phyloP scores from a whole-genome alignment of 2,329 filamentous ascomycete genomes.

The Cladosporium sp. region DNA sequence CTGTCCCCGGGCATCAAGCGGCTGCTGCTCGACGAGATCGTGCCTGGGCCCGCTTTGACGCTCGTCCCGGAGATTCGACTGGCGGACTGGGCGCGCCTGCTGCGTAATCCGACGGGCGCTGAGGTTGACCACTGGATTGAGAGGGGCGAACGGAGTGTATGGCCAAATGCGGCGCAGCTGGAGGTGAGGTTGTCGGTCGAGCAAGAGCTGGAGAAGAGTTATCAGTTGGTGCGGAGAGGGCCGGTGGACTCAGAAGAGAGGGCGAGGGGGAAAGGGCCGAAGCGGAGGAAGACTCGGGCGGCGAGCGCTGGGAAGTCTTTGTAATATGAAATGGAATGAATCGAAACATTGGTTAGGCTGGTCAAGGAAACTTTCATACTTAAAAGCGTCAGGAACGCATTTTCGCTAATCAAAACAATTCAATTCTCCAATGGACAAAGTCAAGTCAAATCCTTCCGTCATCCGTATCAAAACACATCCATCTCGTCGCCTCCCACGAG shows the following conservation, averaged over 20 bases:
- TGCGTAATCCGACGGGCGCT: slow-evolving; percentile 75
- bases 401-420: slow-evolving; percentile 5
- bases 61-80: slow-evolving; percentile 73
- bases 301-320: background rate
- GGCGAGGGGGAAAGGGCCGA: background rate
- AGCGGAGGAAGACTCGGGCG: background rate
- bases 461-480: slow-evolving; percentile 19
- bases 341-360: no score
- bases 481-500: slow-evolving; percentile 47
- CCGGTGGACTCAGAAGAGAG: background rate
- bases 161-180: slow-evolving; percentile 79
- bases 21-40: slow-evolving; percentile 50
- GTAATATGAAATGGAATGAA: no score
- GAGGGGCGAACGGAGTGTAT: slow-evolving; percentile 78
- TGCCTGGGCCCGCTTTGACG: slow-evolving; percentile 71
- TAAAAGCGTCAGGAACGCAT: background rate
- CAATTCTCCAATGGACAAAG: background rate
- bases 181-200: slow-evolving; percentile 79
- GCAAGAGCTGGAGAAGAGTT: slow-evolving; percentile 78
- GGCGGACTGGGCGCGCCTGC: slow-evolving; percentile 66
- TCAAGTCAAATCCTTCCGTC: background rate
- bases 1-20: slow-evolving; percentile 18
- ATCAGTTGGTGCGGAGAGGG: slow-evolving; percentile 61
- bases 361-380: background rate
- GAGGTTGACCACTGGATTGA: slow-evolving; percentile 79